These are phyloP conservation scores for Priceomyces carsonii DNA, from an alignment of 805 yeast species.

Conservation along the genomic window DNA sequence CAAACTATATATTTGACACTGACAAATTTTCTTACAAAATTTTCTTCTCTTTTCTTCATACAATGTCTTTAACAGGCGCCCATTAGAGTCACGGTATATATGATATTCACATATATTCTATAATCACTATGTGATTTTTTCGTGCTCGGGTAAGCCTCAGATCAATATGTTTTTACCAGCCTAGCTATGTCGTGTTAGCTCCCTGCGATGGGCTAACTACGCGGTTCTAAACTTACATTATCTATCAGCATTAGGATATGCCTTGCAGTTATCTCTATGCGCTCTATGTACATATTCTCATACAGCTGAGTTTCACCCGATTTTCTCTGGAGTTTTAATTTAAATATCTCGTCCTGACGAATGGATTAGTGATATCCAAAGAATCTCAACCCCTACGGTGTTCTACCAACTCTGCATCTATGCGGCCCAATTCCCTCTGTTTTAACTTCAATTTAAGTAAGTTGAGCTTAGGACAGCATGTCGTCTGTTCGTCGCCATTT, in stretches of 20 bases:
- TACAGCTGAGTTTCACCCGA: too few relatives aligned
- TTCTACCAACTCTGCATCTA: conserved; percentile 57
- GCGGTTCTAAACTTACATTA: conserved; percentile 77
- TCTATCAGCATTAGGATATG: conserved; percentile 1
- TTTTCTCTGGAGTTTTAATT: too few relatives aligned
- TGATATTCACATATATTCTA: conserved; percentile 49
- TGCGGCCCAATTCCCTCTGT: conserved; percentile 56
- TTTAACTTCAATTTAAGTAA: conserved; percentile 62
- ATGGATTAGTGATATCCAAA: too few relatives aligned
- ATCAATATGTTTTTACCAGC: conserved; percentile 55
- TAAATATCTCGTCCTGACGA: too few relatives aligned
- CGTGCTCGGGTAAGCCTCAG: conserved; percentile 98
- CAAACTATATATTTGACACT: neutral
- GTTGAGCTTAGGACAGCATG: conserved; percentile 77
- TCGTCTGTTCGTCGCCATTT: conserved; percentile 63
- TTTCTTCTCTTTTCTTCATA: conserved; percentile 31
- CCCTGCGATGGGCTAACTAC: conserved; percentile 47
- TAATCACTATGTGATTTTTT: conserved; percentile 46
- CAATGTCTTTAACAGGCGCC: conserved; percentile 67
- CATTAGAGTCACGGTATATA: conserved; percentile 72
- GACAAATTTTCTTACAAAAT: conserved; percentile 4
- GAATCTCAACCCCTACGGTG: conserved; percentile 11
- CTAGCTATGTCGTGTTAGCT: conserved; percentile 55
- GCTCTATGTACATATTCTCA: too few relatives aligned
- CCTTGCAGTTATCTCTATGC: neutral